phyloP scores from a whole-genome alignment of 495 filamentous ascomycete genomes.

The Lentithecium fluviatile region DNA sequence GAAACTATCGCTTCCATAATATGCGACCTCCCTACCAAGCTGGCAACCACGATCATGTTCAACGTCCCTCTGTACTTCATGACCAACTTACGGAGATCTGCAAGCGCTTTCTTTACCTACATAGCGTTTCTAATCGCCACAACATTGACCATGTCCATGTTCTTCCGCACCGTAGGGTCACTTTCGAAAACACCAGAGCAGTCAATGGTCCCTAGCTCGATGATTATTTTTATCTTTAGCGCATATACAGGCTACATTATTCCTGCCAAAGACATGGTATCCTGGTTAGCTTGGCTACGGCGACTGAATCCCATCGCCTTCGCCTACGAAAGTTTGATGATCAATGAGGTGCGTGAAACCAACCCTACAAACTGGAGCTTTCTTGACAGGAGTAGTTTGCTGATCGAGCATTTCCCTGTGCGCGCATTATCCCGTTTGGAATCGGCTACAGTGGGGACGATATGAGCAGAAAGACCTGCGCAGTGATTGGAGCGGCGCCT shows the following conservation, averaged over 20 bases:
- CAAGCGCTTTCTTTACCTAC: conserved; percentile 11
- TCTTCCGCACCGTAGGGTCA: conserved; percentile 14
- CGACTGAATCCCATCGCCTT: conserved; percentile 21
- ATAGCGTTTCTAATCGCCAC: conserved; percentile 5
- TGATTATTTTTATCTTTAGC: conserved; percentile 9
- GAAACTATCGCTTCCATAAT: conserved; percentile 4
- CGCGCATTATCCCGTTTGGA: conserved; percentile 12
- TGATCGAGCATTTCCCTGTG: conserved; percentile 16
- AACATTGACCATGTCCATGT: conserved; percentile 13
- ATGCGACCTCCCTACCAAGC: conserved; percentile 17
- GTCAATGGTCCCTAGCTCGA: conserved; percentile 6
- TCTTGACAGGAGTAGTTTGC: conserved; percentile 6
- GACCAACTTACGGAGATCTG: conserved; percentile 15
- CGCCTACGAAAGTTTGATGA: conserved; percentile 21
- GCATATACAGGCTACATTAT: conserved; percentile 19
- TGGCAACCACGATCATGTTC: conserved; percentile 10
- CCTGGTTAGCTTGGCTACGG: conserved; percentile 12
- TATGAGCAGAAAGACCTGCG: conserved; percentile 3
- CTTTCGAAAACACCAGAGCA: conserved; percentile 11
- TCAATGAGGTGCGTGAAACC: conserved; percentile 22
- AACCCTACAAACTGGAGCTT: neutral
- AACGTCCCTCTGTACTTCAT: conserved; percentile 19
- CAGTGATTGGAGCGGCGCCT: conserved; percentile 12
- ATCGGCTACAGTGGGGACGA: neutral
- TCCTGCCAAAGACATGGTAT: conserved; percentile 13